Evolutionary conservation across 306 rosid genomes (phyloP).

Genomic region (Mimosa pudica): DNA sequence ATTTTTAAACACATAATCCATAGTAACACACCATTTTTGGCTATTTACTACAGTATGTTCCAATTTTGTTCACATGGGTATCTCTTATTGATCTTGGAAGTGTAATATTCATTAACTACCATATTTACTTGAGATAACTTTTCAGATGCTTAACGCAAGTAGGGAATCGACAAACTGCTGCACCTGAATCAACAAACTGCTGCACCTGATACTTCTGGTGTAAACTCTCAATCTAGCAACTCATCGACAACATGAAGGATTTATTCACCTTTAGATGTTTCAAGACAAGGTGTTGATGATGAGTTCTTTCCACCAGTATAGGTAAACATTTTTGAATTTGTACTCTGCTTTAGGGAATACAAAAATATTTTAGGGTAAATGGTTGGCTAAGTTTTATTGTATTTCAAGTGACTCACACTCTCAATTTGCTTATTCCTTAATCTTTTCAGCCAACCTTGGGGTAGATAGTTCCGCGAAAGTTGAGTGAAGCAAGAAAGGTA

Average conservation of each 20-base stretch:
- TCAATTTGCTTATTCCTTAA: constrained; percentile 34
- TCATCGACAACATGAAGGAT: constrained; percentile 44
- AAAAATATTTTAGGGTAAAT: constrained; percentile 4
- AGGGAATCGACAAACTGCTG: constrained; percentile 67
- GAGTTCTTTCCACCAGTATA: constrained; percentile 75
- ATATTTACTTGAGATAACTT: not conserved
- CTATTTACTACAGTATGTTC: not conserved
- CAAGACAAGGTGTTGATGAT: constrained; percentile 70
- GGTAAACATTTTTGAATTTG: constrained; percentile 44
- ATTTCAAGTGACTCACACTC: constrained; percentile 29
- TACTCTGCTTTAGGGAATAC: constrained; percentile 14
- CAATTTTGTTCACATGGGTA: not conserved
- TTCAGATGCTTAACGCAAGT: constrained; percentile 58
- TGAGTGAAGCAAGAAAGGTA: too few relatives aligned
- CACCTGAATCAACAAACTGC: too few relatives aligned
- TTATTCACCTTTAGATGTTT: constrained; percentile 54
- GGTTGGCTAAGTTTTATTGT: not conserved
- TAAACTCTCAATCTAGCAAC: constrained; percentile 47
- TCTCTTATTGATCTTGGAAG: not conserved
- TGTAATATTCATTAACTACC: constrained; percentile 1
- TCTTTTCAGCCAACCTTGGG: too few relatives aligned
- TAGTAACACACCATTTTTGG: not conserved
- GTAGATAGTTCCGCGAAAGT: too few relatives aligned
- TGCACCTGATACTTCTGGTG: constrained; percentile 70
- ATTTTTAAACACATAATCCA: not conserved